These are phyloP conservation scores for Yamadazyma dushanensis DNA, from an alignment of 1,139 yeast species.

Conservation along the genomic window DNA sequence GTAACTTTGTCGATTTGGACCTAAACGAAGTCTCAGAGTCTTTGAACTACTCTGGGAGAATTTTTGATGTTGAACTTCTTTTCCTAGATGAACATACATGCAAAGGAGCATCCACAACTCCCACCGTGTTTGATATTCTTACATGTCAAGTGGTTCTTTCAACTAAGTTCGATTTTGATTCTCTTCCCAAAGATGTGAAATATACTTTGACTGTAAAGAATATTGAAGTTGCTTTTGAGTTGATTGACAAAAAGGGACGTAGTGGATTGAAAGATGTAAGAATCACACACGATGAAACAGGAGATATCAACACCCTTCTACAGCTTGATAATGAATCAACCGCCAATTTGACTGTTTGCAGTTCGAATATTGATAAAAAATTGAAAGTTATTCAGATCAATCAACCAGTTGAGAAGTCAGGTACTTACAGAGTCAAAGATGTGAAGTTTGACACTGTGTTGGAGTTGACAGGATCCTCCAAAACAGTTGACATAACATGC, in stretches of 20 bases:
- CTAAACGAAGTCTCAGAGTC: background rate
- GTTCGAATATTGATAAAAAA: background rate
- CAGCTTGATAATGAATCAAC: background rate
- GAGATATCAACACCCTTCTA: background rate
- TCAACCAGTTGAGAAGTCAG: slow-evolving; percentile 26
- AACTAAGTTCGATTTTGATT: slow-evolving; percentile 5
- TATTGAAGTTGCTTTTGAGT: background rate
- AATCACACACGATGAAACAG: background rate
- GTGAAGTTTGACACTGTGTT: slow-evolving; percentile 17
- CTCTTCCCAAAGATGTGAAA: background rate
- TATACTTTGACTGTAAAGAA: background rate
- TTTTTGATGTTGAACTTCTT: slow-evolving; percentile 11
- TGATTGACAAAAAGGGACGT: background rate
- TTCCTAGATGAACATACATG: slow-evolving; percentile 11
- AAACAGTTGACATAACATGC: slow-evolving; percentile 1
- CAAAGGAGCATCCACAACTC: slow-evolving; percentile 5
- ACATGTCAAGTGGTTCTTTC: slow-evolving; percentile 12
- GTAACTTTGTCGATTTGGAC: background rate
- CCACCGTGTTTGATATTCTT: slow-evolving; percentile 13
- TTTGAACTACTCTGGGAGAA: background rate
- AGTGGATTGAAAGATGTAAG: background rate
- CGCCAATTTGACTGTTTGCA: slow-evolving; percentile 2
- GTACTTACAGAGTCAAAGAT: slow-evolving; percentile 21
- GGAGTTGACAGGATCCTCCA: background rate
- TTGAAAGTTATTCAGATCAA: slow-evolving; percentile 21